Evolutionary conservation across 2,329 filamentous ascomycete genomes (phyloP).

Genomic region (Fusarium caatingaense): DNA sequence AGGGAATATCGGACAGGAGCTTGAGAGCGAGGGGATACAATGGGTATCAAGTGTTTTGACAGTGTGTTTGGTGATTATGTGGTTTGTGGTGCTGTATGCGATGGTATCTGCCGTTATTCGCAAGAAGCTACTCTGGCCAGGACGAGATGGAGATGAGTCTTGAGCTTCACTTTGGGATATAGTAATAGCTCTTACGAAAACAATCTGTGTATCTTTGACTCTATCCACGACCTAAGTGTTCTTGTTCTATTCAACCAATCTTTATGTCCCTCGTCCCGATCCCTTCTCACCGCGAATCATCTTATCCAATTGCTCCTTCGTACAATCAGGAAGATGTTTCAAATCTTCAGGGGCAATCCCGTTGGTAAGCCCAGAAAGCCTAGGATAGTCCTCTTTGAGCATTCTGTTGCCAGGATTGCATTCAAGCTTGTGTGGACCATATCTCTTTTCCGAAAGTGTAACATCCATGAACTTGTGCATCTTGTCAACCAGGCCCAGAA

Average conservation of each 20-base stretch:
- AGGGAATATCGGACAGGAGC: constrained; percentile 39
- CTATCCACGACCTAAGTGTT: neutral
- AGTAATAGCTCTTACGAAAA: neutral
- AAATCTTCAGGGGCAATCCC: neutral
- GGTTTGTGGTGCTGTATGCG: constrained; percentile 42
- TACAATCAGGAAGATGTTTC: neutral
- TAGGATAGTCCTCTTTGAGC: neutral
- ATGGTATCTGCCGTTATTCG: constrained; percentile 36
- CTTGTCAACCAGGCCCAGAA: constrained; percentile 17
- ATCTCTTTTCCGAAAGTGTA: neutral
- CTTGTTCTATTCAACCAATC: neutral
- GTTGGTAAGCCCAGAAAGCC: neutral
- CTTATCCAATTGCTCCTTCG: neutral
- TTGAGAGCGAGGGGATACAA: constrained; percentile 40
- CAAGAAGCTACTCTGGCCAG: constrained; percentile 45
- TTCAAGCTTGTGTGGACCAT: neutral
- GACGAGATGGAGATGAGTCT: constrained; percentile 40
- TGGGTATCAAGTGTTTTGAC: constrained; percentile 44
- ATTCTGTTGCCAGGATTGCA: neutral
- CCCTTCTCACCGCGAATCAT: neutral
- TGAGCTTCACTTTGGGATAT: neutral
- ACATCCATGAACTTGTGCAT: neutral
- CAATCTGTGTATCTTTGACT: neutral
- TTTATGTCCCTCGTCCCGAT: neutral
- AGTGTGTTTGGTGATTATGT: constrained; percentile 36